Conservation (phyloP, 495 filamentous ascomycete genomes). For the Penicillium angulare region DNA sequence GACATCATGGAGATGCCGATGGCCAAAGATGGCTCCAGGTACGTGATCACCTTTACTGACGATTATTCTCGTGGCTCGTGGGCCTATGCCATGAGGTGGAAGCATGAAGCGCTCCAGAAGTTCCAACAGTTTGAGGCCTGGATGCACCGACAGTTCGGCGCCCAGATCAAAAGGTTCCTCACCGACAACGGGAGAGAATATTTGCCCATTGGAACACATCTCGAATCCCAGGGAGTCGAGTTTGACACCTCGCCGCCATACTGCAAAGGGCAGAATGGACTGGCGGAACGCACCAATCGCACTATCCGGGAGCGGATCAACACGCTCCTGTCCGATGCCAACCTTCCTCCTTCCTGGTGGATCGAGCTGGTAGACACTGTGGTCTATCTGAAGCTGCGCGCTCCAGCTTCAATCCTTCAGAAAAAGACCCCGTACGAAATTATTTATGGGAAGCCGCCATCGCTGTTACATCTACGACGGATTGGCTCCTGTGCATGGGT, state of each 20-base stretch:
- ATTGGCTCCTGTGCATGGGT: too few species aligned
- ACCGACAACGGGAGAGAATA: constrained; percentile 10
- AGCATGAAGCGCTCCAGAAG: too few species aligned
- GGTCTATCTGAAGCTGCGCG: not conserved
- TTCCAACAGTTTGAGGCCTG: constrained; percentile 1
- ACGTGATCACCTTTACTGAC: constrained; percentile 3
- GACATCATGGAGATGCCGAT: constrained; percentile 8
- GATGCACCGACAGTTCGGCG: constrained; percentile 4
- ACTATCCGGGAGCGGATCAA: not conserved
- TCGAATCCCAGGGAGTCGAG: constrained; percentile 6
- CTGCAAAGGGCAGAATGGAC: too few species aligned
- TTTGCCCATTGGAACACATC: constrained; percentile 5
- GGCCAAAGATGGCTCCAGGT: constrained; percentile 6
- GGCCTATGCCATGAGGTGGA: too few species aligned
- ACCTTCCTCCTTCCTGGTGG: not conserved
- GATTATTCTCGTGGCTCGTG: constrained; percentile 2
- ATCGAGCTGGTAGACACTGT: not conserved
- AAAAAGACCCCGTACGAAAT: too few species aligned
- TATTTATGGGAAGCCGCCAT: too few species aligned
- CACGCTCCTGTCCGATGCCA: not conserved
- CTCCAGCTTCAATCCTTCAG: too few species aligned
- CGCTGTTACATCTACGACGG: too few species aligned
- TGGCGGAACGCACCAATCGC: not conserved
- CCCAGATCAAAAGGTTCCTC: constrained; percentile 8
- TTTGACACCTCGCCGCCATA: constrained; percentile 3